Evolutionary conservation across 2,329 filamentous ascomycete genomes (phyloP).

Genomic region (Didymellaceae sp.): DNA sequence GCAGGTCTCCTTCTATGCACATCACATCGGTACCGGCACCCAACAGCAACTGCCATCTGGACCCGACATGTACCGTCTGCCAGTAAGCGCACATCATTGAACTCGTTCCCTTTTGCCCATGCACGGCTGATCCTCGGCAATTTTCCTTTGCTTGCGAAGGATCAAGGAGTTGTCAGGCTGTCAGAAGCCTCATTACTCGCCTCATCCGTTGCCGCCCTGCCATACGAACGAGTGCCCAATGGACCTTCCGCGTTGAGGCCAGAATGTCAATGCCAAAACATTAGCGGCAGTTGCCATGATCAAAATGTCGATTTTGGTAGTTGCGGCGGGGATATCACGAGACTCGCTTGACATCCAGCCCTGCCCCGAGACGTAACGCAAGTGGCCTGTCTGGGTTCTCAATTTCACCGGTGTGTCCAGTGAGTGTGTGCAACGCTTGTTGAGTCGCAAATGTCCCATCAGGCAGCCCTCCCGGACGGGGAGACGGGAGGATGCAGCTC

Average conservation of each 20-base stretch:
- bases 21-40: too few species aligned
- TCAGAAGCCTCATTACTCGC: not conserved
- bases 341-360: conserved; percentile 8
- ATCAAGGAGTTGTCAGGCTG: not conserved
- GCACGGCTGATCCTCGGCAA: not conserved
- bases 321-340: conserved; percentile 7
- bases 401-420: conserved; percentile 8
- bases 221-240: not conserved
- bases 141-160: not conserved
- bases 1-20: not conserved
- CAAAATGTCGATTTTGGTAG: conserved; percentile 5
- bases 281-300: conserved; percentile 9
- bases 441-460: conserved; percentile 3
- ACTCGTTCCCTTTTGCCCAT: too few species aligned
- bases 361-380: conserved; percentile 10
- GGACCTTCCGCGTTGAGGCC: conserved; percentile 3
- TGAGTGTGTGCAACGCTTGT: conserved; percentile 6
- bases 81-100: not conserved
- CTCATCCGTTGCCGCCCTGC: not conserved
- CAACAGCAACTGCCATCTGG: not conserved
- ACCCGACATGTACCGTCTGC: not conserved
- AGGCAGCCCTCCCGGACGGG: conserved; percentile 9
- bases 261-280: conserved; percentile 8
- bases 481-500: conserved; percentile 14
- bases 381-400: conserved; percentile 7